Evolutionary conservation across 192 early-diverging fungal genomes (phyloP).

Genomic region (Coemansia umbellata): DNA sequence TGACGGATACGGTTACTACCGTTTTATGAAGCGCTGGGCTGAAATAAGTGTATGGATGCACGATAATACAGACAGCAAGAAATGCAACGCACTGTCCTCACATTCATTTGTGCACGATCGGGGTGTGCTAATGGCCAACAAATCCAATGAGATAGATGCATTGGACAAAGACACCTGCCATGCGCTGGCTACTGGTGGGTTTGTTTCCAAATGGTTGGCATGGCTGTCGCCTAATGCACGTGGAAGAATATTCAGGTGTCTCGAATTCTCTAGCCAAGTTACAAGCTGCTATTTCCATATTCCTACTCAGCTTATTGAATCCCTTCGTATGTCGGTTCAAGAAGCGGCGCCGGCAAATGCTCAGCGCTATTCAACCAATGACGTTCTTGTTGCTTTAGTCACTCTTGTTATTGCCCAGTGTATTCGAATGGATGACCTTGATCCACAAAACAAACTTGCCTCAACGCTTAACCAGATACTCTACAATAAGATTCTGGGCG

Average conservation of each 20-base stretch:
- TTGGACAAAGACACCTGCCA: not conserved
- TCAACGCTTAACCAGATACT: not conserved
- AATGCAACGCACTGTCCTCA: not conserved
- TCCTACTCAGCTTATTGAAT: not conserved
- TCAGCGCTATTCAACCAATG: conserved; percentile 12
- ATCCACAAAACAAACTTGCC: not conserved
- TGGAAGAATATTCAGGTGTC: not conserved
- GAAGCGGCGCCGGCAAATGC: not conserved
- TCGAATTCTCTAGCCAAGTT: not conserved
- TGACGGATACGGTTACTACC: conserved; percentile 12
- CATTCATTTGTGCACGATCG: not conserved
- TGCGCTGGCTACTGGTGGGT: not conserved
- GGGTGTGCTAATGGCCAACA: not conserved
- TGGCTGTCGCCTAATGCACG: conserved; percentile 19
- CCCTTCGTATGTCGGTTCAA: not conserved
- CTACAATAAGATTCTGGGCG: too few relatives aligned
- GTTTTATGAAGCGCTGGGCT: conserved; percentile 23
- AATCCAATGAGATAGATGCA: not conserved
- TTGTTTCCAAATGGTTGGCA: not conserved
- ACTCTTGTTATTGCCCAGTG: conserved; percentile 6
- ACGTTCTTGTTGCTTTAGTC: conserved; percentile 11
- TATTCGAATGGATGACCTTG: not conserved
- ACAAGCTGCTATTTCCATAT: conserved; percentile 4
- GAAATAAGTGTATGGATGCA: conserved; percentile 11
- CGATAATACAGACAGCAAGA: not conserved